Evolutionary conservation across 2,329 filamentous ascomycete species (phyloP), one percentile per base, ranked within the genome.

Genomic region (Capronia epimyces): DNA sequence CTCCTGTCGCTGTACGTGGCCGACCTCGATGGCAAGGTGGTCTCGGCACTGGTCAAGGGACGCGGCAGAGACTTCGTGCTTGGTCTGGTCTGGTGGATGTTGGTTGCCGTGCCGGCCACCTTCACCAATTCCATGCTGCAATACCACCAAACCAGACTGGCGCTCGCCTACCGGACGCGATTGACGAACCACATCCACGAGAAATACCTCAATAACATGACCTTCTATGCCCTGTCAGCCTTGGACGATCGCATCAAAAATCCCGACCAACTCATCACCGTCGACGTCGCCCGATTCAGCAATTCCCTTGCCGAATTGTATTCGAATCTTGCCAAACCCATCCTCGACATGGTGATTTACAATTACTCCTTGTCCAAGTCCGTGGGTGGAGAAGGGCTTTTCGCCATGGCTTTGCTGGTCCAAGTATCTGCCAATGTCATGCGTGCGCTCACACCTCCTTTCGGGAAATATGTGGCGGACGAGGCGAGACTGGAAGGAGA

Each of bases 71-170:
- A 95, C 59, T 98, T 98, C 60, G 66, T 97, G 62, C 83, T 84
- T 61, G 83, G 89, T 0, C 83, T 98, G 62, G 80, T 94, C 4
- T 96, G 91, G 89, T 98, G 93, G 93, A 98, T 98, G 93, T 68
- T 91, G 49, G 93, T 98, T 59, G 91, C 93, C 21, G 79, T 98
- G 13, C 93, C 93, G 8, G 93, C 93, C 1, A 97, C 93, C 0
- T 96, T 97, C 67, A 98, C 93, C 34, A 98, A 98, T 69, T 96
- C 90, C 0, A 98, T 98, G 93, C 78, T 97, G 37, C 94, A 90
- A 21, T 97, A 95, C 67, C 93, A 98, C 65, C 93, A 98, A 74
- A 94, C 90, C 64, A 89, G 94, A 67, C 80, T 98, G 37, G 89
- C 91, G 0, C 75, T 98, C 24, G 87, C 91, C 65, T 98, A 98